Conservation (phyloP, 305 asterid genomes). For the Fraxinus xanthoxyloides region DNA sequence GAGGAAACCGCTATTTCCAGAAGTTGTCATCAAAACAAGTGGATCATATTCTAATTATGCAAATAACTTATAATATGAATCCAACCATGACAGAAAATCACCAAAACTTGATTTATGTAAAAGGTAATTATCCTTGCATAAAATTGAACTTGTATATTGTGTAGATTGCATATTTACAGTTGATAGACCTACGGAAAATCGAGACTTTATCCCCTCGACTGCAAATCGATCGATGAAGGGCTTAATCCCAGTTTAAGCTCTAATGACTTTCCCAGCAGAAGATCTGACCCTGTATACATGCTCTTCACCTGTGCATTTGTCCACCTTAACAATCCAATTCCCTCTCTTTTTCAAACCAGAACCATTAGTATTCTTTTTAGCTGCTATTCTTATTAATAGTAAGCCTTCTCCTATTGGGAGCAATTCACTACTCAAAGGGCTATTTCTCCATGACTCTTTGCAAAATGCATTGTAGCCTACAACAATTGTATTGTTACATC, state of each 20-base stretch:
- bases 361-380: slow-evolving; percentile 18
- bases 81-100: background rate
- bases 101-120: background rate
- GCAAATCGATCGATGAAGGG: background rate
- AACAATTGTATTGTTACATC: slow-evolving; percentile 33
- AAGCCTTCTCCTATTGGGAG: slow-evolving; percentile 84
- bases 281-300: slow-evolving; percentile 74
- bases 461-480: slow-evolving; percentile 76
- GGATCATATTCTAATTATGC: background rate
- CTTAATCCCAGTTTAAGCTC: slow-evolving; percentile 19
- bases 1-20: background rate
- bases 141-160: background rate
- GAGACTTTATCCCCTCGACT: background rate
- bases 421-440: slow-evolving; percentile 47
- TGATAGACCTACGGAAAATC: background rate
- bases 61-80: background rate
- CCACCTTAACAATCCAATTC: slow-evolving; percentile 76
- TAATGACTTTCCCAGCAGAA: slow-evolving; percentile 26
- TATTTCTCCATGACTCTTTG: slow-evolving; percentile 58
- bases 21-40: background rate
- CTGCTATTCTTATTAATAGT: slow-evolving; percentile 49
- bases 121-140: background rate
- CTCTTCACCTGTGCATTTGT: slow-evolving; percentile 80
- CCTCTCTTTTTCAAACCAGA: slow-evolving; percentile 15
- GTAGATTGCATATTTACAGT: background rate